These are phyloP conservation scores for Coniella lustricola DNA, from an alignment of 2,329 filamentous ascomycete species.

Conservation along the genomic window DNA sequence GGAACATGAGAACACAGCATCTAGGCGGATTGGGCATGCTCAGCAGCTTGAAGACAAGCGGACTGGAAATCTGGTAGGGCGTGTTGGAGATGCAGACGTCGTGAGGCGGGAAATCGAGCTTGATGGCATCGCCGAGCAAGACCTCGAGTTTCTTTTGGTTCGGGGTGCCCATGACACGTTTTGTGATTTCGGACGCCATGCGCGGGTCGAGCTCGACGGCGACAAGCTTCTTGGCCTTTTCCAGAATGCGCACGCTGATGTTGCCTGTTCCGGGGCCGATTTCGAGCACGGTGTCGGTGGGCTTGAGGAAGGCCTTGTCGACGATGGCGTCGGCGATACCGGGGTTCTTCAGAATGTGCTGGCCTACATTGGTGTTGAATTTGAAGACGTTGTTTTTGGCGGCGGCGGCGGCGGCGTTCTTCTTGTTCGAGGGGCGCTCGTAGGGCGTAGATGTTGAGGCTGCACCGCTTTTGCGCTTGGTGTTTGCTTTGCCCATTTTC, in stretches of 20 bases:
- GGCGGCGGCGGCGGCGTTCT: constrained; percentile 19
- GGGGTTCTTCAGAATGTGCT: constrained; percentile 88
- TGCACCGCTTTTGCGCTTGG: constrained; percentile 27
- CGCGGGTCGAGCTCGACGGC: constrained; percentile 83
- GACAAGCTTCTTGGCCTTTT: constrained; percentile 73
- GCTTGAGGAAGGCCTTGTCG: constrained; percentile 81
- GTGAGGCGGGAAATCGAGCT: constrained; percentile 64
- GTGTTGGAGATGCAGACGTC: constrained; percentile 79
- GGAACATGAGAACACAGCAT: constrained; percentile 87
- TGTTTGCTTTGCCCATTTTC: constrained; percentile 34
- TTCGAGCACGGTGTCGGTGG: constrained; percentile 79
- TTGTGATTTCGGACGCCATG: constrained; percentile 44
- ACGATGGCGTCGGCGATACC: constrained; percentile 70
- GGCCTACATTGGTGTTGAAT: constrained; percentile 85
- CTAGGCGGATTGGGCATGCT: constrained; percentile 74
- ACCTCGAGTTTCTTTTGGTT: constrained; percentile 80
- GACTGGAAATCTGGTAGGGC: constrained; percentile 61
- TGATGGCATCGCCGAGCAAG: constrained; percentile 87
- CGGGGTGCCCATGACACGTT: constrained; percentile 86
- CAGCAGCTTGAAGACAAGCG: constrained; percentile 81
- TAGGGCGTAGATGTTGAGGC: constrained; percentile 29
- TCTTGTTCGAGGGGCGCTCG: constrained; percentile 21
- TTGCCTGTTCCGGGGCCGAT: constrained; percentile 79
- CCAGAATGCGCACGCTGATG: constrained; percentile 78
- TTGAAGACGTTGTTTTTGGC: constrained; percentile 83